Evolutionary conservation across 2,329 filamentous ascomycete species (phyloP).

Genomic region (Monosporascus cannonballus): DNA sequence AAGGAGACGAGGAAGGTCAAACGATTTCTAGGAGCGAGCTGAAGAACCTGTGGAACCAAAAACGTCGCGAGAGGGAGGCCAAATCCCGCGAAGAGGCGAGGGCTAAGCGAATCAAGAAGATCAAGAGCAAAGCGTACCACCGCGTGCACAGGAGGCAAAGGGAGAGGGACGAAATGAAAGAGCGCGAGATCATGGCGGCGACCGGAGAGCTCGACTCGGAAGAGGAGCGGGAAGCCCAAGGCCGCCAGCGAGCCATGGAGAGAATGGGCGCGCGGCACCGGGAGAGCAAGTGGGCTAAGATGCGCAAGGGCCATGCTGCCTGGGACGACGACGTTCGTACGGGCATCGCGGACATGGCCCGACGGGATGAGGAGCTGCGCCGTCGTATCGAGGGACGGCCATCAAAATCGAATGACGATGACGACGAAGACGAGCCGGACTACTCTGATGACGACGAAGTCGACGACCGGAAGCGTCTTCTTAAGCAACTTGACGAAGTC

Average conservation of each 20-base stretch:
- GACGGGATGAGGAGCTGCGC: conserved; percentile 75
- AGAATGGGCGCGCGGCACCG: conserved; percentile 79
- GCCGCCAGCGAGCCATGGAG: conserved; percentile 74
- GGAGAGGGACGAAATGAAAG: conserved; percentile 47
- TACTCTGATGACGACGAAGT: conserved; percentile 50
- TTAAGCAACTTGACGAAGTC: conserved; percentile 41
- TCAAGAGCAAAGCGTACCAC: conserved; percentile 95
- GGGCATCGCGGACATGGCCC: conserved; percentile 74
- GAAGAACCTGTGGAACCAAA: conserved; percentile 63
- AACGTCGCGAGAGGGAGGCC: conserved; percentile 75
- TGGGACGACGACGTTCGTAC: conserved; percentile 86
- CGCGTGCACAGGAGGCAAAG: conserved; percentile 79
- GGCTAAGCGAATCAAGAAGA: conserved; percentile 93
- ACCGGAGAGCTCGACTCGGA: conserved; percentile 58
- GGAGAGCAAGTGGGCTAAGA: conserved; percentile 90
- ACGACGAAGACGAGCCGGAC: conserved; percentile 45
- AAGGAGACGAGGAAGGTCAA: conserved; percentile 64
- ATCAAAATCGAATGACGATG: conserved; percentile 22
- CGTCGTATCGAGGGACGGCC: conserved; percentile 69
- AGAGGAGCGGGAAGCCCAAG: conserved; percentile 56
- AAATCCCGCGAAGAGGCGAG: conserved; percentile 84
- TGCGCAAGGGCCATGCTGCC: conserved; percentile 70
- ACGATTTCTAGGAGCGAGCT: conserved; percentile 68
- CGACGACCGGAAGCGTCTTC: conserved; percentile 39
- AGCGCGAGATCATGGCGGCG: conserved; percentile 46